Conservation (phyloP, 331 rosid species). For the Arachis monticola region DNA sequence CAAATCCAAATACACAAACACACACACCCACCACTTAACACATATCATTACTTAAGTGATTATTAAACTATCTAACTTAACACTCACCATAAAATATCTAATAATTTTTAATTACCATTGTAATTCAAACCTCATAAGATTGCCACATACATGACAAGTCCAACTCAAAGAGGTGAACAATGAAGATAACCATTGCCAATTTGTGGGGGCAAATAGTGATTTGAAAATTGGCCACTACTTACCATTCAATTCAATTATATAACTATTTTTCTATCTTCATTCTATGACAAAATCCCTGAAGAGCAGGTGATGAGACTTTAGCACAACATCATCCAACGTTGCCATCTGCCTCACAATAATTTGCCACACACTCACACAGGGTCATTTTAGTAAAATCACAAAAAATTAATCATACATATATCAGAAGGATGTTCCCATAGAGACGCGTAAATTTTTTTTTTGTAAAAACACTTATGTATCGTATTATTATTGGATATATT, state of each 20-base stretch:
- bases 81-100: too few species aligned
- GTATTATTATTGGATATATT: too few species aligned
- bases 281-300: conserved; percentile 28
- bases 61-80: neutral
- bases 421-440: neutral
- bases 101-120: too few species aligned
- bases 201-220: conserved; percentile 37
- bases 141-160: conserved; percentile 37
- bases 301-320: conserved; percentile 12
- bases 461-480: too few species aligned
- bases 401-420: neutral
- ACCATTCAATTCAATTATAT: conserved; percentile 7
- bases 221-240: conserved; percentile 27
- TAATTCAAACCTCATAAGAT: conserved; percentile 19
- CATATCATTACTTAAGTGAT: neutral
- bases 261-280: neutral
- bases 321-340: conserved; percentile 9
- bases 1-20: too few species aligned
- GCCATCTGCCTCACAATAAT: conserved; percentile 37
- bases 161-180: conserved; percentile 29
- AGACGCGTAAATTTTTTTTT: too few species aligned
- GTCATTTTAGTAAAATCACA: conserved; percentile 40
- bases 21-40: too few species aligned
- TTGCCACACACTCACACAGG: conserved; percentile 14
- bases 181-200: conserved; percentile 33